Conservation (phyloP, 768 basidiomycete genomes). For the Amanita jacksonii region DNA sequence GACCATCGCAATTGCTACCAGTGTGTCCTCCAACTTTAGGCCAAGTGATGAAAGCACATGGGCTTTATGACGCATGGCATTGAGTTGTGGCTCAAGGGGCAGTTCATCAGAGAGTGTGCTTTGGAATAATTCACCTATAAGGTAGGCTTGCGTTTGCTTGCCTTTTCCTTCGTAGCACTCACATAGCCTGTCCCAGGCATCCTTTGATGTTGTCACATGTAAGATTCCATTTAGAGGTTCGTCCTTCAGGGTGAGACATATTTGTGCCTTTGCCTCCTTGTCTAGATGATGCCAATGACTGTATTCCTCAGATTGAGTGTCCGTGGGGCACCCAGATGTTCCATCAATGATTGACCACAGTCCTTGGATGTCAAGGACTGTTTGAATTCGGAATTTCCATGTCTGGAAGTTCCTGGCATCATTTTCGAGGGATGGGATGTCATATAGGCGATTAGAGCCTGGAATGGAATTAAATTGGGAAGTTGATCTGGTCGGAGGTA, state of each 20-base stretch:
- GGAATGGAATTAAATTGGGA: no score
- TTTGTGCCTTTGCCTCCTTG: conserved; percentile 11
- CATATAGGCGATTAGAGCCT: conserved; percentile 10
- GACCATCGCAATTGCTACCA: conserved; percentile 1
- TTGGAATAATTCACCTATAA: conserved; percentile 11
- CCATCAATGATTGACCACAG: no score
- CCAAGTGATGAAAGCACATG: conserved; percentile 10
- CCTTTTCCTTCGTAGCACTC: conserved; percentile 13
- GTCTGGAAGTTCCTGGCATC: conserved; percentile 12
- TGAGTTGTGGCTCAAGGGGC: conserved; percentile 12
- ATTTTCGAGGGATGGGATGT: conserved; percentile 12
- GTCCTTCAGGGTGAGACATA: conserved; percentile 13
- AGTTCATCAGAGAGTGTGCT: conserved; percentile 11
- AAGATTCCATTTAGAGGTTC: conserved; percentile 13
- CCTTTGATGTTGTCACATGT: conserved; percentile 8
- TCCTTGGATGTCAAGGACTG: conserved; percentile 4
- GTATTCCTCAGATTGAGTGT: no score
- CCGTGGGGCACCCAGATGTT: no score
- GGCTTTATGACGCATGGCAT: conserved; percentile 10
- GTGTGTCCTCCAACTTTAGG: not conserved
- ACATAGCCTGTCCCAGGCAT: conserved; percentile 12
- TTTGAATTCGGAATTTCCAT: conserved; percentile 11
- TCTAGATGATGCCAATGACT: not conserved
- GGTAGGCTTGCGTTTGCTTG: conserved; percentile 9
- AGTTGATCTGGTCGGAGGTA: not conserved